phyloP scores from a whole-genome alignment of 2,329 filamentous ascomycete genomes.

The Xylariaceae sp. region DNA sequence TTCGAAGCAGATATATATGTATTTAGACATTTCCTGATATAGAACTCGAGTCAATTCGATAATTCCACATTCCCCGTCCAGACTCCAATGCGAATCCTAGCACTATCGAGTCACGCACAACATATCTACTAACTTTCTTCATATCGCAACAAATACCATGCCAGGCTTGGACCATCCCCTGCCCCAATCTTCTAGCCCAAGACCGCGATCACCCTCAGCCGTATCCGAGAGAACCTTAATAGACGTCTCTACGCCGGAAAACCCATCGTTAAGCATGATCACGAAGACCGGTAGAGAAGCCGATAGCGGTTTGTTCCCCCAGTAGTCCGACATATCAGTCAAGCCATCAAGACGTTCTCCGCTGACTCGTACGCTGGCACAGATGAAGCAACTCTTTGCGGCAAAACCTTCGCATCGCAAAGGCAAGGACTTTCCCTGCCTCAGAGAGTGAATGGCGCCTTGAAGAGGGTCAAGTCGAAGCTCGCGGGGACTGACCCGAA shows the following conservation, averaged over 20 bases:
- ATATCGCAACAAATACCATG: not conserved
- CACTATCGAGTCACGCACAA: not conserved
- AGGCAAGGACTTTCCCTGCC: constrained; percentile 7
- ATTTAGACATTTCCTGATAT: not conserved
- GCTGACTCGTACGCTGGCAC: not conserved
- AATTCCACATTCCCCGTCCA: not conserved
- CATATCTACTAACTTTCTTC: not conserved
- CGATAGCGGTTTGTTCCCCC: constrained; percentile 18
- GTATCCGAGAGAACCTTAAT: constrained; percentile 29
- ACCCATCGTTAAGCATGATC: not conserved
- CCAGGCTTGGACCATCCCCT: not conserved
- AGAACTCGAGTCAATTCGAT: no score
- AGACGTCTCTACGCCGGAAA: constrained; percentile 5
- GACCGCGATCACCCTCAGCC: constrained; percentile 17
- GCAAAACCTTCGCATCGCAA: constrained; percentile 3
- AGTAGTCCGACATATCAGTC: no score
- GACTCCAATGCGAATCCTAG: not conserved
- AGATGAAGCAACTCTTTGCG: constrained; percentile 16
- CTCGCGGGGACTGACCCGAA: constrained; percentile 17
- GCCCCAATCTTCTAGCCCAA: not conserved
- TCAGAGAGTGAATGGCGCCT: constrained; percentile 15
- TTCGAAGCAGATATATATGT: not conserved
- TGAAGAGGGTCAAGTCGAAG: constrained; percentile 28
- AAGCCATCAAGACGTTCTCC: not conserved
- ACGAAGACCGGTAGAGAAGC: constrained; percentile 3